These are phyloP conservation scores for Pyrenula massariospora DNA, from an alignment of 495 filamentous ascomycete species.

Conservation along the genomic window DNA sequence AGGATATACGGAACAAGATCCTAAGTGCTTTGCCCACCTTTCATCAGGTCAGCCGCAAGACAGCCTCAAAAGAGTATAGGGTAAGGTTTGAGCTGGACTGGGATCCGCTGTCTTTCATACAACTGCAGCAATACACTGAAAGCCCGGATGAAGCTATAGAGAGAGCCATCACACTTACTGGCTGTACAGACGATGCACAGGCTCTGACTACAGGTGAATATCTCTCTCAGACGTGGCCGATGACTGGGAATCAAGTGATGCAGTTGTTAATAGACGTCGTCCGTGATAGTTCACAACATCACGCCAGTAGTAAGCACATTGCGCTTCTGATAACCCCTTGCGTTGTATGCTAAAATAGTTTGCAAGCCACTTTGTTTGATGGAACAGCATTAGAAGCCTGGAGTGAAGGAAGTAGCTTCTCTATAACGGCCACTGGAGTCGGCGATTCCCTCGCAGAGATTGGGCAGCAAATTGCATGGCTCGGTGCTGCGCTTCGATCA, in stretches of 20 bases:
- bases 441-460: slow-evolving; percentile 9
- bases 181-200: slow-evolving; percentile 14
- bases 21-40: too few relatives aligned
- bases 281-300: slow-evolving; percentile 1
- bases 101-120: slow-evolving; percentile 13
- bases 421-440: slow-evolving; percentile 1
- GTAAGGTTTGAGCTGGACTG: slow-evolving; percentile 7
- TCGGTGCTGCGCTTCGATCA: slow-evolving; percentile 8
- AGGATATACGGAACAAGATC: too few relatives aligned
- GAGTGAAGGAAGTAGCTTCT: slow-evolving; percentile 6
- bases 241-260: slow-evolving; percentile 12
- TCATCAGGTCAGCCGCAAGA: too few relatives aligned
- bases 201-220: slow-evolving; percentile 18
- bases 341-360: slow-evolving; percentile 1
- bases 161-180: slow-evolving; percentile 16
- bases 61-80: too few relatives aligned
- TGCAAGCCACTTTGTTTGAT: not conserved
- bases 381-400: slow-evolving; percentile 7
- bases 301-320: slow-evolving; percentile 2
- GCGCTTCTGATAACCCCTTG: slow-evolving; percentile 4
- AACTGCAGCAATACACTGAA: slow-evolving; percentile 11
- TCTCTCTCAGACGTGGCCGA: slow-evolving; percentile 20
- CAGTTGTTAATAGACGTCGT: slow-evolving; percentile 6
- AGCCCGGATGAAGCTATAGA: slow-evolving; percentile 7
- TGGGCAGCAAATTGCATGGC: slow-evolving; percentile 12